A percentile compares a stretch with the other conserved stretches of the same genome.
Conservation (phyloP, 2,329 filamentous ascomycete species). For the Talaromyces sp. region DNA sequence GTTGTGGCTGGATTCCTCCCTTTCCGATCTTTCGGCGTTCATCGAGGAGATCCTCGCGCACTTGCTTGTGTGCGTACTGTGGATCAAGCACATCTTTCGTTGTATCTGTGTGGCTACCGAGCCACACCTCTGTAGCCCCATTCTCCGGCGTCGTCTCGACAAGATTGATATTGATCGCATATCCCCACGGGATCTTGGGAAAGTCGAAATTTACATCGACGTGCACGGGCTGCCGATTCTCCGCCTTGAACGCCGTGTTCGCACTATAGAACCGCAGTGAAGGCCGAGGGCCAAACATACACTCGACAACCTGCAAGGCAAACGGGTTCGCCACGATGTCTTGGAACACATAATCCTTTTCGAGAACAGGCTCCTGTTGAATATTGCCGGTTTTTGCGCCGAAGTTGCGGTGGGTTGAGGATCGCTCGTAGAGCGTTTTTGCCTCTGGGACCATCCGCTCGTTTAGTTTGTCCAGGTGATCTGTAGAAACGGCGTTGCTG, state of each 20-base stretch:
- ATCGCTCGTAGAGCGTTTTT: constrained; percentile 28
- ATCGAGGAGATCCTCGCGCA: constrained; percentile 33
- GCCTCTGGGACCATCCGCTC: constrained; percentile 32
- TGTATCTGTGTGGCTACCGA: constrained; percentile 46
- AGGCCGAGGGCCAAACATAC: constrained; percentile 39
- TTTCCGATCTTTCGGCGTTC: constrained; percentile 27
- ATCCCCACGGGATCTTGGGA: constrained; percentile 46
- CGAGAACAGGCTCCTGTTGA: constrained; percentile 39
- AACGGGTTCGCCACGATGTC: constrained; percentile 42
- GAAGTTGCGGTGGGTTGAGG: constrained; percentile 26
- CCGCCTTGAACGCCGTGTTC: constrained; percentile 41
- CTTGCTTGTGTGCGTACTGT: constrained; percentile 20
- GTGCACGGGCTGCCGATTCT: constrained; percentile 40
- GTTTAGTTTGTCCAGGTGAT: constrained; percentile 34
- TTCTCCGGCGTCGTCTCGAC: constrained; percentile 46
- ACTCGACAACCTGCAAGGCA: constrained; percentile 33
- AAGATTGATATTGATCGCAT: constrained; percentile 48
- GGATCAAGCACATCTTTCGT: constrained; percentile 25
- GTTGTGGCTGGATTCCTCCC: constrained; percentile 31
- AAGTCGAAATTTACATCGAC: constrained; percentile 48
- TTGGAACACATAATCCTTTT: constrained; percentile 33
- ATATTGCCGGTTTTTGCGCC: constrained; percentile 36
- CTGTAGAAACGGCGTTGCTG: constrained; percentile 33
- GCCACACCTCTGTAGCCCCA: constrained; percentile 53
- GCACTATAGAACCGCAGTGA: constrained; percentile 38